Conservation (phyloP, 768 basidiomycete genomes). For the Tephrocybe sp. region DNA sequence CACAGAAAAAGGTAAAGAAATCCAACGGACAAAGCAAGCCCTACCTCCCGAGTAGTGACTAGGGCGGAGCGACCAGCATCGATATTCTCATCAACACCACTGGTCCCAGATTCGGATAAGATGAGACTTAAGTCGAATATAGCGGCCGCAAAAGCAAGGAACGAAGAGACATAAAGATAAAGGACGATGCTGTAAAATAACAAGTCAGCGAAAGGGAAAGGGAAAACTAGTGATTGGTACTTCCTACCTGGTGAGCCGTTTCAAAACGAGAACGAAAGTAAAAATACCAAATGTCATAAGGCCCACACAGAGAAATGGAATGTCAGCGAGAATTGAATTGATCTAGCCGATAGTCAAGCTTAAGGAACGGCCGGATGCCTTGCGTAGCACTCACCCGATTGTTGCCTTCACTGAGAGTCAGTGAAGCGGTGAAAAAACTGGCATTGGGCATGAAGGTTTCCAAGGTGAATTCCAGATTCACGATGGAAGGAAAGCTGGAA, state of each 20-base stretch:
- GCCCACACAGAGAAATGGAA: slow-evolving; percentile 66
- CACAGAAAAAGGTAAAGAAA: slow-evolving; percentile 68
- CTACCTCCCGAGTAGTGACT: slow-evolving; percentile 54
- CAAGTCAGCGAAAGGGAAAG: neutral
- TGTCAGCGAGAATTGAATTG: slow-evolving; percentile 55
- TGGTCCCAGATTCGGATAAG: slow-evolving; percentile 35
- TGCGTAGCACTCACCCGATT: slow-evolving; percentile 34
- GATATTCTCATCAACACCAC: slow-evolving; percentile 19
- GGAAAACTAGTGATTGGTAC: slow-evolving; percentile 31
- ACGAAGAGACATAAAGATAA: slow-evolving; percentile 54
- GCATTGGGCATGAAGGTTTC: slow-evolving; percentile 8
- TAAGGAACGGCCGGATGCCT: neutral
- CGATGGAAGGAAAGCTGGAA: neutral
- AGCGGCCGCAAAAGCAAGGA: slow-evolving; percentile 59
- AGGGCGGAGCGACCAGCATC: slow-evolving; percentile 33
- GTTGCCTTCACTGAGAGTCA: slow-evolving; percentile 25
- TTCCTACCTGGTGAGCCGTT: slow-evolving; percentile 45
- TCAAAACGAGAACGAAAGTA: slow-evolving; percentile 51
- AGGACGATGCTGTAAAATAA: slow-evolving; percentile 34
- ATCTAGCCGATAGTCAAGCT: slow-evolving; percentile 33
- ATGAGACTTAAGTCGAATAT: slow-evolving; percentile 61
- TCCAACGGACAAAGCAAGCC: slow-evolving; percentile 54
- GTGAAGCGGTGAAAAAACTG: neutral
- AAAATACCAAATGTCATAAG: slow-evolving; percentile 62
- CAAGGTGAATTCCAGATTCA: slow-evolving; percentile 8